Evolutionary conservation across 768 basidiomycete genomes (phyloP), one percentile per base, ranked within the genome.

Genomic region (Chalciporus pseudorubinellus): DNA sequence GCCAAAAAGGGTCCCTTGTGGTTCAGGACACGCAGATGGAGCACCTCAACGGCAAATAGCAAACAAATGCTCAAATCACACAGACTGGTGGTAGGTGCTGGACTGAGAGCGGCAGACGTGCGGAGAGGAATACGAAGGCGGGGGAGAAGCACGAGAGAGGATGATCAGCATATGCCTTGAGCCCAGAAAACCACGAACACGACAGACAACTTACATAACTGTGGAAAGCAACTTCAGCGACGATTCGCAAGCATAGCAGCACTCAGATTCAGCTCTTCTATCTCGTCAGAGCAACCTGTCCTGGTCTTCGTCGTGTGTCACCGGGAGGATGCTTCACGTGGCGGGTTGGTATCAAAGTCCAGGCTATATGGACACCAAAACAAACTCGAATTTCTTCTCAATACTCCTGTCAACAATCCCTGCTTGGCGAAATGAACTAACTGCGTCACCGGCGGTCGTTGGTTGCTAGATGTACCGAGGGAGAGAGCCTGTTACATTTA

Each of bases 181-280:
- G 56, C 55, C 50, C 56, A 47, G 48, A 31, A 54, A 42, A 61
- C 52, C 55, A 62, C 52, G 34, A 64, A 62, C 57, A 56, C 55
- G 33, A 55, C 61, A n/a, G 54, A 54, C 46, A 55, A 68, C 68
- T 68, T 70, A 70, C 67, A 70, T 71, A 71, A 71, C 65, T 31
- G 59, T 43, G 39, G 67, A 39, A 49, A 57, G 58, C 44, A 48
- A 48, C 56, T 62, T 65, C 51, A 71, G 58, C 46, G 59, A 49
- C 48, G 58, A 49, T 50, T 58, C 52, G 55, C 60, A 52, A 65
- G 58, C 68, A 65, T 69, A 69, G 56, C 63, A 65, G 63, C 28
- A 65, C 65, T 63, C 51, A 61, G 61, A 59, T 46, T 60, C 52
- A 66, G 47, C 58, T 55, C 60, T 65, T 67, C 47, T 50, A 46